Conservation (phyloP, 371 early-diverging fungal species). For the Mucor ambiguus region DNA sequence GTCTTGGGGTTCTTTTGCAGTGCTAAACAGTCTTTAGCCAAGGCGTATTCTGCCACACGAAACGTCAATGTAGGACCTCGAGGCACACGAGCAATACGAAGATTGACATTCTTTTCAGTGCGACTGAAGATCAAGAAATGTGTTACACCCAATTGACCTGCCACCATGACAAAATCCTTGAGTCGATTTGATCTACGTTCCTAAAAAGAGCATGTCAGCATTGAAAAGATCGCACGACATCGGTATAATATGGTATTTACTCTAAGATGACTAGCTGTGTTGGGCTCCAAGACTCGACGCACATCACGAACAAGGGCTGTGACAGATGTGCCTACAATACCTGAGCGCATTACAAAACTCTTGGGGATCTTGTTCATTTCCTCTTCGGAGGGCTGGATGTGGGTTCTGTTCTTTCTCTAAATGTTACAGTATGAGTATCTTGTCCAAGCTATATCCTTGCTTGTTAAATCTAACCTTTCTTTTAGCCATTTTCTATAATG, state of each 20-base stretch:
- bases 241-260: conserved; percentile 15
- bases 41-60: conserved; percentile 80
- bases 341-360: conserved; percentile 93
- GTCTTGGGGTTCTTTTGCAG: conserved; percentile 83
- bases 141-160: conserved; percentile 85
- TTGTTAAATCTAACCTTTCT: conserved; percentile 12
- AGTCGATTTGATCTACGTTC: conserved; percentile 92
- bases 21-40: conserved; percentile 82
- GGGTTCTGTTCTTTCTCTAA: conserved; percentile 63
- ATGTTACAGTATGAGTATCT: background rate
- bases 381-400: conserved; percentile 47
- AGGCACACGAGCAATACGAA: conserved; percentile 86
- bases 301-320: conserved; percentile 82
- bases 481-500: conserved; percentile 14
- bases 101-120: conserved; percentile 80
- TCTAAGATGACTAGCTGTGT: conserved; percentile 52
- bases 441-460: background rate
- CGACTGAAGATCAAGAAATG: conserved; percentile 90
- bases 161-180: conserved; percentile 91
- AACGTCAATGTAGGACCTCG: conserved; percentile 96
- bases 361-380: conserved; percentile 73
- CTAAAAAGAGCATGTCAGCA: conserved; percentile 27
- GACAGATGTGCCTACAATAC: conserved; percentile 78
- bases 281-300: conserved; percentile 90
- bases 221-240: background rate